phyloP scores from a whole-genome alignment of 257 asterid genomes.

The Solanum acaule region DNA sequence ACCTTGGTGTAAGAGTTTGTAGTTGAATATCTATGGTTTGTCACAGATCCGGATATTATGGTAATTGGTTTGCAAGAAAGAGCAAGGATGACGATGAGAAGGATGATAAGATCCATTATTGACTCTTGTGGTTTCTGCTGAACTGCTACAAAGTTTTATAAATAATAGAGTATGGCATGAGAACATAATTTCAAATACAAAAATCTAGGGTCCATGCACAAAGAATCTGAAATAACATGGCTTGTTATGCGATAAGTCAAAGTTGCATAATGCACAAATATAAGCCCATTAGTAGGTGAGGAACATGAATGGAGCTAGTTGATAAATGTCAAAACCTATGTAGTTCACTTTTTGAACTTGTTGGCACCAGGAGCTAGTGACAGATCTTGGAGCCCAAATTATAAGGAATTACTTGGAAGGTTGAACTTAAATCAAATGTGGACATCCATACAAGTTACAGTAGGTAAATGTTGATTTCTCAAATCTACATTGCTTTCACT shows the following conservation, averaged over 20 bases:
- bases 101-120: neutral
- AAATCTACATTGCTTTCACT: neutral
- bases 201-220: neutral
- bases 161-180: neutral
- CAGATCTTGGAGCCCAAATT: neutral
- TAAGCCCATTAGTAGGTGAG: neutral
- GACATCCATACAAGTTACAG: neutral
- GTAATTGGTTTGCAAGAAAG: neutral
- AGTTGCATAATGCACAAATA: neutral
- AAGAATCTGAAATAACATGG: slow-evolving; percentile 1
- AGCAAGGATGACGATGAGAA: neutral
- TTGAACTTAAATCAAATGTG: neutral
- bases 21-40: neutral
- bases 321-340: neutral
- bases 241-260: neutral
- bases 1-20: neutral
- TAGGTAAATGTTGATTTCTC: neutral
- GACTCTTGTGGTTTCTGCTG: neutral
- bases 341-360: neutral
- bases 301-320: neutral
- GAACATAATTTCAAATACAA: neutral
- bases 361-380: neutral
- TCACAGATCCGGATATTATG: neutral
- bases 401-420: neutral
- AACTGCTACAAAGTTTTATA: neutral